These are phyloP conservation scores for Physaria fendleri DNA, from an alignment of 345 rosid genomes.

Conservation along the genomic window DNA sequence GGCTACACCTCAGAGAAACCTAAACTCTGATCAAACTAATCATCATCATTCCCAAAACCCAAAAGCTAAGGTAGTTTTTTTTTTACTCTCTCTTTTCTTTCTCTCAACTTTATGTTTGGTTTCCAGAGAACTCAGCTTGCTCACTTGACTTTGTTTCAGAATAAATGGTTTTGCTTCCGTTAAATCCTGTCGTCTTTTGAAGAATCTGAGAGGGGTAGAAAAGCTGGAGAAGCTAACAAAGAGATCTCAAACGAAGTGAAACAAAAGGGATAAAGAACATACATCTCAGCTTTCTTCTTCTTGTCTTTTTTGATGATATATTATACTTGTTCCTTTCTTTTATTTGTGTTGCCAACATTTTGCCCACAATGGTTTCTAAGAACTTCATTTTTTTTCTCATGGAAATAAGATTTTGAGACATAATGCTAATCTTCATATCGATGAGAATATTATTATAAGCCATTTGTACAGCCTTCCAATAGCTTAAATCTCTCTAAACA, in stretches of 20 bases:
- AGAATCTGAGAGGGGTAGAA: neutral
- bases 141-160: conserved; percentile 24
- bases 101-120: neutral
- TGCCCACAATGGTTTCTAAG: conserved; percentile 6
- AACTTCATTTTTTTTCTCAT: conserved; percentile 11
- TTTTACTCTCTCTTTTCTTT: neutral
- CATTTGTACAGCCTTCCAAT: neutral
- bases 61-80: conserved; percentile 17
- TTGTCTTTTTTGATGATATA: conserved; percentile 2
- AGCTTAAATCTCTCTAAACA: neutral
- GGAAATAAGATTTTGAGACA: neutral
- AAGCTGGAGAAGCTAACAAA: conserved; percentile 8
- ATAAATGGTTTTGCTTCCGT: conserved; percentile 33
- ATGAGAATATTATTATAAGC: neutral
- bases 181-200: neutral
- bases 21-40: conserved; percentile 14
- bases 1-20: conserved; percentile 24
- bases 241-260: conserved; percentile 18
- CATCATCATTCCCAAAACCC: conserved; percentile 18
- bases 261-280: neutral
- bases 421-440: neutral
- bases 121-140: neutral
- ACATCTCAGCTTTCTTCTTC: conserved; percentile 12
- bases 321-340: conserved; percentile 13
- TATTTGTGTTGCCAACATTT: conserved; percentile 16